Base-by-base conservation (phyloP, 257 asterid species). In the Capsicum pubescens region DNA sequence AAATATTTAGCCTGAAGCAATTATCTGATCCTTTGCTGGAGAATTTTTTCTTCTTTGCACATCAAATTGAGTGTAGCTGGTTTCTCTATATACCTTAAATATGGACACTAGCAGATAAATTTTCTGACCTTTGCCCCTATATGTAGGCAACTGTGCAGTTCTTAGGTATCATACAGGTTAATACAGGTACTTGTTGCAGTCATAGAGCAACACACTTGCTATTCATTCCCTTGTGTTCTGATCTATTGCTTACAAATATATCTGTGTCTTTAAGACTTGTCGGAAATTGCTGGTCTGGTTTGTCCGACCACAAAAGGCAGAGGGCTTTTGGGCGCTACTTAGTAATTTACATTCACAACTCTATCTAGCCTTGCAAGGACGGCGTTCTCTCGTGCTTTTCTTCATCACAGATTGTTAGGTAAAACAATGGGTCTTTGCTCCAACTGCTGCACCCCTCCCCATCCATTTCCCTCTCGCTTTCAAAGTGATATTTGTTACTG, bases 1-100 rank as follows among this genome's bases (percentile, higher is more conserved):
- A 88, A 79, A 85, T 91, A 92, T 82, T 67, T 88, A 71, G 92
- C 94, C 17, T 90, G 82, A 89, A 42, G 3, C 66, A 48, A 69
- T 16, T 72, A 7, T 57, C 54, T 83, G 78, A 26, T 69, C 16
- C 26, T 42, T 16, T 72, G 50, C 61, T 48, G 54, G 54, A 19
- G 17, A 16, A 4, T 39, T 67, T 39, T 35, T 66, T 55, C 56
- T 52, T 54, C 21, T 26, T 36, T 52, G 57, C 81, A 76, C 63
- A 76, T 54, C n/a, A 15, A 7, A 52, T 14, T 54, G 19, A 54
- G 19, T 54, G 26, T 63, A 54, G 19, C 81, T 77, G 1, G 50
- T 35, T 54, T 52, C 36, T 52, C 48, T 63, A 21, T 8, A 14
- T 54, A 36, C 46, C 35, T 17, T n/a, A 11, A 6, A 54, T 76